phyloP scores from a whole-genome alignment of 2,329 filamentous ascomycete species.

The Aureobasidium subglaciale region DNA sequence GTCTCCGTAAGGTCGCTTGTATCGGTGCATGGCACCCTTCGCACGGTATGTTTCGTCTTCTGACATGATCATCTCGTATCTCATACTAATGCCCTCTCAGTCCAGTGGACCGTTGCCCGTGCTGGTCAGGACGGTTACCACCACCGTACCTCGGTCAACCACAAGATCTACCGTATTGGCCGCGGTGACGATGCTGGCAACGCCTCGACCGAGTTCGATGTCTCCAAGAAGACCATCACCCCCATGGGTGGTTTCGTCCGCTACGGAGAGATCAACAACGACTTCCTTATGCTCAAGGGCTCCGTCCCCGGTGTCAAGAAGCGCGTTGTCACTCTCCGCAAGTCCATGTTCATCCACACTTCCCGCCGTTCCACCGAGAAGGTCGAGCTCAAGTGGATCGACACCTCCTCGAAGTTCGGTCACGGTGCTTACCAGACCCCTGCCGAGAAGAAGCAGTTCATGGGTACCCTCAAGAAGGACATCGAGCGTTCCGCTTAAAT shows the following conservation, averaged over 20 bases:
- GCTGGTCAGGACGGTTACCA: conserved; percentile 99
- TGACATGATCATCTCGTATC: not conserved
- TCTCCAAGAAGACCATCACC: conserved; percentile 99
- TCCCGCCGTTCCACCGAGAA: conserved; percentile 95
- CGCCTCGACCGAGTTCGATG: conserved; percentile 89
- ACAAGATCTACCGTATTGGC: conserved; percentile 99
- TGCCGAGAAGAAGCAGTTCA: conserved; percentile 94
- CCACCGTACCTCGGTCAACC: conserved; percentile 99
- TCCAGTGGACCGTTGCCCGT: conserved; percentile 99
- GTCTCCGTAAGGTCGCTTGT: conserved; percentile 99
- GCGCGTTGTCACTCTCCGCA: conserved; percentile 96
- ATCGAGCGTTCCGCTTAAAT: conserved; percentile 34
- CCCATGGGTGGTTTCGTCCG: conserved; percentile 98
- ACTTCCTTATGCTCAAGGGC: conserved; percentile 97
- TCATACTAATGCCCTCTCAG: not conserved
- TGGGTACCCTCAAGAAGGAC: conserved; percentile 99
- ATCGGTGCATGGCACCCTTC: conserved; percentile 99
- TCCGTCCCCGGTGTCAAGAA: conserved; percentile 98
- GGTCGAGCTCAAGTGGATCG: conserved; percentile 99
- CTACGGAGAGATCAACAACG: conserved; percentile 99
- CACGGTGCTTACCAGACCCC: conserved; percentile 99
- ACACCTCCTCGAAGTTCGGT: conserved; percentile 99
- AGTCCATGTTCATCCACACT: conserved; percentile 97
- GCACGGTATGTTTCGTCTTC: conserved; percentile 51
- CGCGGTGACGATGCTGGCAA: conserved; percentile 86